Base-by-base conservation (phyloP, 2,329 filamentous ascomycete species). In the Botryotinia convoluta region DNA sequence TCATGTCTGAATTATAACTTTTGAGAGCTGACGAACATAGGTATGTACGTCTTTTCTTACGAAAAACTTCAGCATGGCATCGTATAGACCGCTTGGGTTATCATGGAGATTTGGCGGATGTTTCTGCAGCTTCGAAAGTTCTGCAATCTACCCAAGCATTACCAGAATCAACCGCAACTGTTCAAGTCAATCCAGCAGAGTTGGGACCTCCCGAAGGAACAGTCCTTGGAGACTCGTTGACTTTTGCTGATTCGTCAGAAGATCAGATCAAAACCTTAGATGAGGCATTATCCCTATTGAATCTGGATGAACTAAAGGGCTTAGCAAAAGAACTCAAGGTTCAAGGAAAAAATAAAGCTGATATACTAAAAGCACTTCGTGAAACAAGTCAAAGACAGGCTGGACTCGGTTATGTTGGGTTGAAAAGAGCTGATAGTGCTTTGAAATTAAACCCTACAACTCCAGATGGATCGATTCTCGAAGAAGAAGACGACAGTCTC, bases 51-150 rank as follows among this genome's bases (percentile, higher is more conserved):
- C 84, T 99, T 1, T 99, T 99, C 80, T 85, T 99, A 4, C 90
- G 96, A 64, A 99, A 99, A 82, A 94, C 93, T 1, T 92, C 93
- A 35, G 90, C 91, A 1, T 99, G 96, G 96, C 94, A 98, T 84
- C 91, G 96, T 16, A 88, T 94, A 75, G 89, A 88, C 78, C 89
- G 90, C 35, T 83, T 99, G 39, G 89, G 90, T 2, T 98, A 98
- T 79, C 89, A 95, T 79, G 88, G 90, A 76, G 95, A 98, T 80
- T 92, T 99, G 74, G 87, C 91, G 62, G 89, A 98, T 80, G 85
- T 95, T 57, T 85, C 90, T 22, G 80, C 83, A 22, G 92, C 93
- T 1, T 90, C 94, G 5, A 81, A 84, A 20, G 86, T 85, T 63
- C 84, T 98, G 8, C 92, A 96, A 78, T 80, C 81, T 54, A 77